phyloP scores from a whole-genome alignment of 495 filamentous ascomycete species.

The Tuber umbilicatum region DNA sequence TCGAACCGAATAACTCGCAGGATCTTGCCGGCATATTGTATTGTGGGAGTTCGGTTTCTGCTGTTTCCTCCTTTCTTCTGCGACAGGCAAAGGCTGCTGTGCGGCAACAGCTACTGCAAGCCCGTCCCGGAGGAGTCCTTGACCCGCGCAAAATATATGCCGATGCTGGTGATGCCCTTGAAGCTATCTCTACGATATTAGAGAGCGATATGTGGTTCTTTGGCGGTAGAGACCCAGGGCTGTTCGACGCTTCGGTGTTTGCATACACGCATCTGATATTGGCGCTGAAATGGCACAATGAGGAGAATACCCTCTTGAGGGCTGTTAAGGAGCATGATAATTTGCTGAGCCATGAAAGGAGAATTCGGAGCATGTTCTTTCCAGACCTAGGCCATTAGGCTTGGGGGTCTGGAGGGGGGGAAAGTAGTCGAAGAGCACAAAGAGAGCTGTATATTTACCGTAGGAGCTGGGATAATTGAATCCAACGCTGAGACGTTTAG shows the following conservation, averaged over 20 bases:
- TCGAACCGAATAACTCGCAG: slow-evolving; percentile 58
- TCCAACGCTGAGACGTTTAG: neutral
- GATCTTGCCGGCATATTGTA: slow-evolving; percentile 63
- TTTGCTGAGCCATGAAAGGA: slow-evolving; percentile 23
- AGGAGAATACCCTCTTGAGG: slow-evolving; percentile 17
- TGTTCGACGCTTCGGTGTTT: slow-evolving; percentile 85
- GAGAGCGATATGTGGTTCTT: slow-evolving; percentile 63
- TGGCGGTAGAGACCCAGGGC: slow-evolving; percentile 52
- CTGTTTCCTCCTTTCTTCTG: slow-evolving; percentile 57
- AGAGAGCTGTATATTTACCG: neutral
- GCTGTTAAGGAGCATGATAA: slow-evolving; percentile 20
- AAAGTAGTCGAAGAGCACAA: neutral
- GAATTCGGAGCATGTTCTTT: slow-evolving; percentile 17
- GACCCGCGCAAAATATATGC: slow-evolving; percentile 58
- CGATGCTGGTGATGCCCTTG: slow-evolving; percentile 64
- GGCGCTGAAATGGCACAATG: slow-evolving; percentile 24
- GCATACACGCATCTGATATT: slow-evolving; percentile 81
- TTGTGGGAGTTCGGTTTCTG: slow-evolving; percentile 43
- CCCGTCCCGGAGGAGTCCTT: slow-evolving; percentile 50
- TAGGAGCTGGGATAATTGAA: neutral
- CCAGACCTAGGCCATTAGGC: neutral
- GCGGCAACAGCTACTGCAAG: slow-evolving; percentile 61
- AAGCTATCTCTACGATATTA: slow-evolving; percentile 65
- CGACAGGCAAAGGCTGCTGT: slow-evolving; percentile 65
- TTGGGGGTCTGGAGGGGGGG: neutral